Conservation (phyloP, 1,284 basidiomycete genomes). For the Neonothopanus nambi region DNA sequence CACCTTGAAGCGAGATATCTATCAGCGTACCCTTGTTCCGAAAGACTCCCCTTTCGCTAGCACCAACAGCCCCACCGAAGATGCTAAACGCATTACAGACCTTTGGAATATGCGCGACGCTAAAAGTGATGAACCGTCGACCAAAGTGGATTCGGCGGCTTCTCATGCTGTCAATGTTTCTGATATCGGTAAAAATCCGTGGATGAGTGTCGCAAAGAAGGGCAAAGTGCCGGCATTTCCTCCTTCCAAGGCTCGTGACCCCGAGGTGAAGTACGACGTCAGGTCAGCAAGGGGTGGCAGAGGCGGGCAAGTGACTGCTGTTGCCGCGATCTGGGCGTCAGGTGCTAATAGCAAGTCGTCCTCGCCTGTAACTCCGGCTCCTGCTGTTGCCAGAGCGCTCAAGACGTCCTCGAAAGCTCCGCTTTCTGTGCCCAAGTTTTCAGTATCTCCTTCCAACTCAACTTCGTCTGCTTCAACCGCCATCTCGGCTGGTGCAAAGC, state of each 20-base stretch:
- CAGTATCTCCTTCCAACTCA: conserved; percentile 7
- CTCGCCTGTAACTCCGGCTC: neutral
- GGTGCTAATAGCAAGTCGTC: conserved; percentile 26
- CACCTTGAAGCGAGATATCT: conserved; percentile 44
- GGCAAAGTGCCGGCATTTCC: conserved; percentile 32
- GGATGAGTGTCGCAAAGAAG: conserved; percentile 16
- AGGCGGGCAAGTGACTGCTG: conserved; percentile 74
- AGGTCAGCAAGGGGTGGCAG: conserved; percentile 76
- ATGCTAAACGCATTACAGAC: conserved; percentile 37
- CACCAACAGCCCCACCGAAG: conserved; percentile 28
- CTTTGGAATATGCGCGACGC: conserved; percentile 32
- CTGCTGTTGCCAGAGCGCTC: neutral
- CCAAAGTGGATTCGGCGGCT: conserved; percentile 25
- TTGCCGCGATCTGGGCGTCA: conserved; percentile 72
- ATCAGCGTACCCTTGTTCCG: conserved; percentile 25
- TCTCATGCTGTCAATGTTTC: conserved; percentile 35
- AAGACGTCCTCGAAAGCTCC: neutral
- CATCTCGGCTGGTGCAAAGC: too few species aligned
- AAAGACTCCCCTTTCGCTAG: conserved; percentile 16
- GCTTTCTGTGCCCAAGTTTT: conserved; percentile 3
- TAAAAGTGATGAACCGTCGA: conserved; percentile 17
- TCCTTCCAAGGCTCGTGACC: conserved; percentile 34
- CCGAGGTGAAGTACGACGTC: conserved; percentile 67
- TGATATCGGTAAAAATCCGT: conserved; percentile 16
- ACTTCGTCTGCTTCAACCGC: conserved; percentile 22